Evolutionary conservation across 768 basidiomycete genomes (phyloP).

Genomic region (Baorangia bicolor): DNA sequence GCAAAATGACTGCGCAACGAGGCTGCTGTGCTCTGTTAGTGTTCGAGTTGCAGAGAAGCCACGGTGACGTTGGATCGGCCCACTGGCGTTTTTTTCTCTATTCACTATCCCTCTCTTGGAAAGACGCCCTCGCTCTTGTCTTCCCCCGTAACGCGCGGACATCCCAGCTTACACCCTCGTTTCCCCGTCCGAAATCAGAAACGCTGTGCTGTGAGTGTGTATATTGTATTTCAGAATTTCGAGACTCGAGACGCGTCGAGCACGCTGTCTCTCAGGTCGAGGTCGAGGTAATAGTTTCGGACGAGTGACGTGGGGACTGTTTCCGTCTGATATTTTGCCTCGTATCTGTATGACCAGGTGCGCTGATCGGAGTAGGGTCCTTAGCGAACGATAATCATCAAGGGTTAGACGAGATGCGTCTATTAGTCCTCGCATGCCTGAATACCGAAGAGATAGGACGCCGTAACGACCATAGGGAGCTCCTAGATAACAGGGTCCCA

Average conservation of each 20-base stretch:
- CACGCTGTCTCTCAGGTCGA: background rate
- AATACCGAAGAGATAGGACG: background rate
- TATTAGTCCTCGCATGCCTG: background rate
- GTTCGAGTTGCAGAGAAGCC: background rate
- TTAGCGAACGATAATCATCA: constrained; percentile 1
- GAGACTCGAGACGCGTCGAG: background rate
- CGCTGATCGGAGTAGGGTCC: constrained; percentile 7
- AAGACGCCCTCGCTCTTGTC: background rate
- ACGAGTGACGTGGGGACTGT: background rate
- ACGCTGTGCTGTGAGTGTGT: background rate
- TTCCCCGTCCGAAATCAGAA: constrained; percentile 3
- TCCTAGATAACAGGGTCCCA: constrained; percentile 10
- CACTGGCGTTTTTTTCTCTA: background rate
- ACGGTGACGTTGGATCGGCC: background rate
- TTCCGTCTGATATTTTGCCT: background rate
- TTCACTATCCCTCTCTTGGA: background rate
- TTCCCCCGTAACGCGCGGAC: background rate
- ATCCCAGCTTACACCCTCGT: background rate
- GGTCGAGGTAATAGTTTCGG: background rate
- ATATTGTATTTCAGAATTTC: constrained; percentile 9
- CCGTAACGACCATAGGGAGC: background rate
- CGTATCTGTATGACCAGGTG: background rate
- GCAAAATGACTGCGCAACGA: background rate
- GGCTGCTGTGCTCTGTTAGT: background rate
- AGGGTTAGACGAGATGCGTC: background rate